Percentiles rank a stretch among this genome's conserved stretches.
phyloP scores from a whole-genome alignment of 2,329 filamentous ascomycete genomes.

The Fusarium pseudograminearum region DNA sequence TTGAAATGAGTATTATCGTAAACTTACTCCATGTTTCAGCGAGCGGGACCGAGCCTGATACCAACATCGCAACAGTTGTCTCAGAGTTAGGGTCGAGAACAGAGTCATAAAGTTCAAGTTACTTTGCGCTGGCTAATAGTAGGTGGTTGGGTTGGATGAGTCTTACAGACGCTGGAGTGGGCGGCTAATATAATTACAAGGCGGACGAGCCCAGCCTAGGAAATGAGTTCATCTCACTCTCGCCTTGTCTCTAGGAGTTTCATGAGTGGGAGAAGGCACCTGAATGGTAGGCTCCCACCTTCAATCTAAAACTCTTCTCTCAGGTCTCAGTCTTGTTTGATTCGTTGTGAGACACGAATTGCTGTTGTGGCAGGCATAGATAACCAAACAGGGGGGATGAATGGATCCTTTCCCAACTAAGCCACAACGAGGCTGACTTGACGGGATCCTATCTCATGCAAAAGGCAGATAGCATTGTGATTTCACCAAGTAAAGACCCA shows the following conservation, averaged over 20 bases:
- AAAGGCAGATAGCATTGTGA: constrained; percentile 12
- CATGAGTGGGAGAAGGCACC: not conserved
- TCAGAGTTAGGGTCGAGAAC: constrained; percentile 25
- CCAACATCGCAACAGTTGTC: constrained; percentile 15
- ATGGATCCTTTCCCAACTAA: constrained; percentile 1
- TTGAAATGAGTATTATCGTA: not conserved
- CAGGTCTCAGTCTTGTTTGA: constrained; percentile 18
- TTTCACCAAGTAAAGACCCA: not conserved
- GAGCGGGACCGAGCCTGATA: constrained; percentile 7
- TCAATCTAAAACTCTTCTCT: constrained; percentile 15
- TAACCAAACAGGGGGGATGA: constrained; percentile 10
- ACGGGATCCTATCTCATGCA: not conserved
- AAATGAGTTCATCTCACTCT: constrained; percentile 40
- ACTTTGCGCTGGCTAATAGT: not conserved
- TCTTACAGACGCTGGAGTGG: constrained; percentile 24
- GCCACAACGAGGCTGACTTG: constrained; percentile 38
- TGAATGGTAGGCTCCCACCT: constrained; percentile 28
- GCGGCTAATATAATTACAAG: constrained; percentile 35
- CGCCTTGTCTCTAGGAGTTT: constrained; percentile 6
- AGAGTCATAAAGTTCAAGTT: not conserved
- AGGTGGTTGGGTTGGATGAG: constrained; percentile 2
- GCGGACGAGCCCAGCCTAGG: constrained; percentile 16
- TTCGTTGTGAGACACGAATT: constrained; percentile 26
- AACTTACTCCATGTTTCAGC: constrained; percentile 22
- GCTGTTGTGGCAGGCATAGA: constrained; percentile 27